Conservation (phyloP, 371 early-diverging fungal genomes). For the Catenaria anguillulae region DNA sequence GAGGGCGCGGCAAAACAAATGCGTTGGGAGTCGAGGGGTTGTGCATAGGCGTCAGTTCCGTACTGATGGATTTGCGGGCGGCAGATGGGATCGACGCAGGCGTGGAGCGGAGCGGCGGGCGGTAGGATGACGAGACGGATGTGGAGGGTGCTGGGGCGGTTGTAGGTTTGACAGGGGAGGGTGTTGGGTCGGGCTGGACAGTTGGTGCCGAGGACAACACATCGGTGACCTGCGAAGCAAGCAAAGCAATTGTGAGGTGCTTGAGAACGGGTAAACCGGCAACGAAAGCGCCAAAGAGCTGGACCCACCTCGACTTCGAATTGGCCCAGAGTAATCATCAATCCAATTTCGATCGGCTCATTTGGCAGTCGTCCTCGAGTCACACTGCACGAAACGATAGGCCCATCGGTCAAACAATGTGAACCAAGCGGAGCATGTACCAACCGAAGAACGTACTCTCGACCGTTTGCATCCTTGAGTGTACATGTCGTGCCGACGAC, state of each 20-base stretch:
- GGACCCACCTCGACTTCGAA: slow-evolving; percentile 29
- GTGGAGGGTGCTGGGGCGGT: slow-evolving; percentile 7
- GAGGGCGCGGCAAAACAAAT: slow-evolving; percentile 23
- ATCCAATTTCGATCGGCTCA: slow-evolving; percentile 10
- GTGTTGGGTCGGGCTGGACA: slow-evolving; percentile 11
- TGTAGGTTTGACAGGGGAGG: slow-evolving; percentile 12
- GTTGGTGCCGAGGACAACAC: slow-evolving; percentile 9
- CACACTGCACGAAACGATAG: no score
- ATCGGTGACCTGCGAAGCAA: background rate
- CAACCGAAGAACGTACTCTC: slow-evolving; percentile 18
- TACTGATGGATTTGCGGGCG: background rate
- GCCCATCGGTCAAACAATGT: no score
- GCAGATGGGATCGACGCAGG: slow-evolving; percentile 13
- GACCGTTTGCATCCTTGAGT: slow-evolving; percentile 22
- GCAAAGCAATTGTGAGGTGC: no score
- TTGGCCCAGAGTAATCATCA: slow-evolving; percentile 21
- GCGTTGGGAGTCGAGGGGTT: slow-evolving; percentile 19
- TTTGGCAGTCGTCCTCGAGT: slow-evolving; percentile 5
- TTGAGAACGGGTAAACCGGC: background rate
- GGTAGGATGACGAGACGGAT: slow-evolving; percentile 13
- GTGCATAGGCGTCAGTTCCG: slow-evolving; percentile 14
- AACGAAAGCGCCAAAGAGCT: no score
- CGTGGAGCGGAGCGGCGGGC: slow-evolving; percentile 10
- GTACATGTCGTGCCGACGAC: slow-evolving; percentile 8
- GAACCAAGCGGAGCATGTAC: background rate